Conservation (phyloP, 2,329 filamentous ascomycete species). For the Lomentospora prolificans region DNA sequence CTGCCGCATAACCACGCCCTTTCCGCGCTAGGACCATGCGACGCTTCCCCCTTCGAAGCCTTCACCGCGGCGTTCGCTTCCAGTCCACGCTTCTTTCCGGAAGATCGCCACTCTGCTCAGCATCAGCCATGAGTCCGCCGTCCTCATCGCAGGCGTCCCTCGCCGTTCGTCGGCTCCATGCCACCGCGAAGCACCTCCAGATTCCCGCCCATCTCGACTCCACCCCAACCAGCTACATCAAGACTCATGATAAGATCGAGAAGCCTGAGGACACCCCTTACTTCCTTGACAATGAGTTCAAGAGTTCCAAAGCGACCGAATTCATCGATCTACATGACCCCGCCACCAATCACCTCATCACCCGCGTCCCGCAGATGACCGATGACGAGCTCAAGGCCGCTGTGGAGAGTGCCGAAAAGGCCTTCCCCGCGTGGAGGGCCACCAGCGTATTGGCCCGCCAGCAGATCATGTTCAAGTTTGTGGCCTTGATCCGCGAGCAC, state of each 20-base stretch:
- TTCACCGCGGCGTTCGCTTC: neutral
- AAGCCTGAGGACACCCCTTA: constrained; percentile 63
- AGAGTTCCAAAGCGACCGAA: constrained; percentile 54
- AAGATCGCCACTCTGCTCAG: neutral
- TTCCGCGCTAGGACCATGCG: constrained; percentile 2
- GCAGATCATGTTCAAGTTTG: constrained; percentile 83
- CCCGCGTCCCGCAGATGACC: constrained; percentile 73
- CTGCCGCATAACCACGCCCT: too few species aligned
- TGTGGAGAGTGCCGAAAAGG: constrained; percentile 65
- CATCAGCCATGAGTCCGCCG: constrained; percentile 6
- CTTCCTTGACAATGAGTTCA: constrained; percentile 74
- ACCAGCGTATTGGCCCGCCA: constrained; percentile 66
- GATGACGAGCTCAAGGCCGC: constrained; percentile 66
- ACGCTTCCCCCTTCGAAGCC: constrained; percentile 2
- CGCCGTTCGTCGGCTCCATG: constrained; percentile 44
- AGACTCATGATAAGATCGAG: constrained; percentile 60
- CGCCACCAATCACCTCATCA: constrained; percentile 77
- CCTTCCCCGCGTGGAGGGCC: constrained; percentile 63
- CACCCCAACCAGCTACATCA: constrained; percentile 54
- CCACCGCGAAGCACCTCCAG: constrained; percentile 44
- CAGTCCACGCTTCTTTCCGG: constrained; percentile 1
- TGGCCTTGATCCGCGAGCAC: constrained; percentile 68
- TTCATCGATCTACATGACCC: constrained; percentile 77
- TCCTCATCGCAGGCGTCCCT: constrained; percentile 17
- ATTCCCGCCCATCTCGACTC: constrained; percentile 42